Evolutionary conservation across 306 rosid species (phyloP).

Genomic region (Lupinus albus): DNA sequence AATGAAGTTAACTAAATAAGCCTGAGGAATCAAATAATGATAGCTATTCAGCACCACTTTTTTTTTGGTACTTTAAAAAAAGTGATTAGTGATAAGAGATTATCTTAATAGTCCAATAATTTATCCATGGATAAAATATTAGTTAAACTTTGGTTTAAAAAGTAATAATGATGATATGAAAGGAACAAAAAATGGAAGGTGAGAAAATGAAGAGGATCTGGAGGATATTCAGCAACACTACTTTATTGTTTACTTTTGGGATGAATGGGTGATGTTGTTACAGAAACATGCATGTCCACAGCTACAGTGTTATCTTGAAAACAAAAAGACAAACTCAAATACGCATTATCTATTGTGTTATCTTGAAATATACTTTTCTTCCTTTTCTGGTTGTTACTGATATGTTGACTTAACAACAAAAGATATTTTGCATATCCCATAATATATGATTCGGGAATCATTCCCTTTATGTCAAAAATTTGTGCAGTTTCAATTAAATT

Average conservation of each 20-base stretch:
- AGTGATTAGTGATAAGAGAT: too few relatives aligned
- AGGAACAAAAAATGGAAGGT: too few relatives aligned
- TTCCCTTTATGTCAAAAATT: slow-evolving; percentile 12
- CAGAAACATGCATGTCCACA: neutral
- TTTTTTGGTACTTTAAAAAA: too few relatives aligned
- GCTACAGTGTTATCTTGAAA: slow-evolving; percentile 18
- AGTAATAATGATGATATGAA: too few relatives aligned
- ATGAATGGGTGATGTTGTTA: slow-evolving; percentile 3
- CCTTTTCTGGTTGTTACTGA: neutral
- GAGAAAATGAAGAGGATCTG: too few relatives aligned
- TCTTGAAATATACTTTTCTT: neutral
- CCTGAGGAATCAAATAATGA: neutral
- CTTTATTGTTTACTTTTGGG: neutral
- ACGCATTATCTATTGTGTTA: neutral
- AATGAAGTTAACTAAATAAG: neutral
- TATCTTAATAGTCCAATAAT: too few relatives aligned
- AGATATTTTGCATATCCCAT: slow-evolving; percentile 5
- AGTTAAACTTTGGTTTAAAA: too few relatives aligned
- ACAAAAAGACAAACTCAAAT: slow-evolving; percentile 25
- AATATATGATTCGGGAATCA: slow-evolving; percentile 17
- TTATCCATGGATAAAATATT: too few relatives aligned
- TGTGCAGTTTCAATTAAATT: neutral
- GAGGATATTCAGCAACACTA: too few relatives aligned
- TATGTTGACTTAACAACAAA: slow-evolving; percentile 29
- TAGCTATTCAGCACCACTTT: slow-evolving; percentile 10